These are phyloP conservation scores for Leptodontidium sp. DNA, from an alignment of 2,329 filamentous ascomycete species.

Conservation along the genomic window DNA sequence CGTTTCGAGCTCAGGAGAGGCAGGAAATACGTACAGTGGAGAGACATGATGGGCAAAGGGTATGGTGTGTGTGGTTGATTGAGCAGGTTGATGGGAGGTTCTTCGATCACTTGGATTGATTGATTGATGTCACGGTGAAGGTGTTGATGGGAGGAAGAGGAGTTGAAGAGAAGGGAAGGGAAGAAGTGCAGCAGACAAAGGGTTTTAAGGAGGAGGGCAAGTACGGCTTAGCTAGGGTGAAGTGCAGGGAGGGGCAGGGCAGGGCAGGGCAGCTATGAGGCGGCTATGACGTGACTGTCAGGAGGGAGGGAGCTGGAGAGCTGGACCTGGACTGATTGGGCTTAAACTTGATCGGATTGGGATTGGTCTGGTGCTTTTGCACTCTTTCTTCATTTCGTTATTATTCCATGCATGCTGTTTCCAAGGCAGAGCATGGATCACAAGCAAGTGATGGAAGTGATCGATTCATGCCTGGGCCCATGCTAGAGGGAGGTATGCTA, in stretches of 20 bases:
- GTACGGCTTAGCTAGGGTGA: constrained; percentile 21
- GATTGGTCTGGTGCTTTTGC: too few species aligned
- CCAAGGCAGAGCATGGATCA: constrained; percentile 16
- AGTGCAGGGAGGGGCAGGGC: too few species aligned
- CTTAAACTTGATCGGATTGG: too few species aligned
- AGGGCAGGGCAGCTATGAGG: too few species aligned
- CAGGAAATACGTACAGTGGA: constrained; percentile 41
- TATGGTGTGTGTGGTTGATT: constrained; percentile 39
- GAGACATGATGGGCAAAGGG: constrained; percentile 43
- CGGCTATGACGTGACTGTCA: constrained; percentile 24
- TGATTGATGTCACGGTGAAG: constrained; percentile 39
- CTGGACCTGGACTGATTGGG: too few species aligned
- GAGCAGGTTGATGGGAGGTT: constrained; percentile 39
- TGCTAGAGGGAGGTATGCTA: background rate
- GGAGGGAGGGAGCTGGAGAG: background rate
- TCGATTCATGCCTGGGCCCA: background rate
- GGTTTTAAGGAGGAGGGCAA: constrained; percentile 12
- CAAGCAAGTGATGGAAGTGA: background rate
- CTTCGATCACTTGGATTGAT: constrained; percentile 41
- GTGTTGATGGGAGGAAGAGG: constrained; percentile 17
- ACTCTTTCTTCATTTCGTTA: background rate
- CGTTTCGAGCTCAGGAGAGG: background rate
- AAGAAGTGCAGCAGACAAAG: constrained; percentile 13
- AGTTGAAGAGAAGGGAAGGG: constrained; percentile 12
- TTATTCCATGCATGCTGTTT: background rate